Conservation (phyloP, 2,329 filamentous ascomycete species). For the Fusarium concolor region DNA sequence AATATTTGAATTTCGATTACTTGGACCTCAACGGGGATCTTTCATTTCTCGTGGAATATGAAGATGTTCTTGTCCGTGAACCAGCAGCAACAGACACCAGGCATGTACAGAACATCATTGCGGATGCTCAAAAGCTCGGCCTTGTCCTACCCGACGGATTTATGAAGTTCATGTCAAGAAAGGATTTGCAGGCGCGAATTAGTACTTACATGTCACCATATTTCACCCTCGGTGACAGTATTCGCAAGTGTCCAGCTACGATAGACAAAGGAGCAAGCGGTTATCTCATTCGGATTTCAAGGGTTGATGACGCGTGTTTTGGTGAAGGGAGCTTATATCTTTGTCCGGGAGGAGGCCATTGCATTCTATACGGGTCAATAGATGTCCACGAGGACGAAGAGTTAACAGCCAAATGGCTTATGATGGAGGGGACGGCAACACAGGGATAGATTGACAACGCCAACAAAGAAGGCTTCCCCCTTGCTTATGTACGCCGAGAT, state of each 20-base stretch:
- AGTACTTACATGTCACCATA: no score
- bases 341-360: background rate
- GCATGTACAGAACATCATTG: background rate
- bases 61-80: no score
- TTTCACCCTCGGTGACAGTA: background rate
- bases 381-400: background rate
- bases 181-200: background rate
- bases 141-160: background rate
- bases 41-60: no score
- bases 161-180: constrained; percentile 2
- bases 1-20: no score
- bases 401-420: background rate
- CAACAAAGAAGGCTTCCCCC: background rate
- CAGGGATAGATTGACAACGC: background rate
- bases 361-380: background rate
- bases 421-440: background rate
- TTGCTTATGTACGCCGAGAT: background rate
- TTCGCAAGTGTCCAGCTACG: background rate
- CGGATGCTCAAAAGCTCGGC: constrained; percentile 1
- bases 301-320: no score
- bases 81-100: no score
- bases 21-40: no score
- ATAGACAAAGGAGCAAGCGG: background rate
- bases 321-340: background rate
- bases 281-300: background rate